Evolutionary conservation across 345 rosid genomes (phyloP).

Genomic region (Eucalyptus globulus): DNA sequence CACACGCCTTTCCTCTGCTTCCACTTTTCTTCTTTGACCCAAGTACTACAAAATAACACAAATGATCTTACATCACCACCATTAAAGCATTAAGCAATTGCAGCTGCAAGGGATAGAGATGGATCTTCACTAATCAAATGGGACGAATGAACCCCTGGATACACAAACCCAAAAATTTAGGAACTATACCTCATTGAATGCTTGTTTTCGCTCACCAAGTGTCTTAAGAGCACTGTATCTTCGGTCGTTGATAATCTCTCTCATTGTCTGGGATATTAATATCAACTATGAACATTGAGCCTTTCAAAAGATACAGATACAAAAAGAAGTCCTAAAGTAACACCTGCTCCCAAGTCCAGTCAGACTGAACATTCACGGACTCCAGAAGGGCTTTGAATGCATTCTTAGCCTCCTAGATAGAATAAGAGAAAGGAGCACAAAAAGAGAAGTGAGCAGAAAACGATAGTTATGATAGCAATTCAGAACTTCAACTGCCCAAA

Average conservation of each 20-base stretch:
- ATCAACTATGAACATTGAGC: conserved; percentile 5
- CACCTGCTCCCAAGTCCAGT: conserved; percentile 99
- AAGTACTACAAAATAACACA: conserved; percentile 34
- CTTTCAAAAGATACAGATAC: neutral
- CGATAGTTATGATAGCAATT: neutral
- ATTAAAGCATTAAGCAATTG: neutral
- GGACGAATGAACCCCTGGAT: neutral
- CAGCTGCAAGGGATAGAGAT: neutral
- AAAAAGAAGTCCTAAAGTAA: neutral
- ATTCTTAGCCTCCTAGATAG: conserved; percentile 83
- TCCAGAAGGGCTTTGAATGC: conserved; percentile 94
- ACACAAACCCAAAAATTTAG: neutral
- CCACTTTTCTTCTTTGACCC: conserved; percentile 93
- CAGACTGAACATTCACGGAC: conserved; percentile 77
- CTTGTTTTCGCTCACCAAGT: conserved; percentile 95
- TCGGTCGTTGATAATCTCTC: conserved; percentile 79
- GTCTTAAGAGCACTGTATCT: conserved; percentile 88
- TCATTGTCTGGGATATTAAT: conserved; percentile 45
- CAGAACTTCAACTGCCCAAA: neutral
- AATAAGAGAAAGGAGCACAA: neutral
- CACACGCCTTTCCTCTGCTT: conserved; percentile 91
- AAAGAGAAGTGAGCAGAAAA: neutral
- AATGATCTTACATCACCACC: neutral
- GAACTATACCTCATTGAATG: conserved; percentile 82
- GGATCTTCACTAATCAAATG: neutral